These are phyloP conservation scores for Dothiorella sarmentorum DNA, from an alignment of 2,329 filamentous ascomycete genomes.

Conservation along the genomic window DNA sequence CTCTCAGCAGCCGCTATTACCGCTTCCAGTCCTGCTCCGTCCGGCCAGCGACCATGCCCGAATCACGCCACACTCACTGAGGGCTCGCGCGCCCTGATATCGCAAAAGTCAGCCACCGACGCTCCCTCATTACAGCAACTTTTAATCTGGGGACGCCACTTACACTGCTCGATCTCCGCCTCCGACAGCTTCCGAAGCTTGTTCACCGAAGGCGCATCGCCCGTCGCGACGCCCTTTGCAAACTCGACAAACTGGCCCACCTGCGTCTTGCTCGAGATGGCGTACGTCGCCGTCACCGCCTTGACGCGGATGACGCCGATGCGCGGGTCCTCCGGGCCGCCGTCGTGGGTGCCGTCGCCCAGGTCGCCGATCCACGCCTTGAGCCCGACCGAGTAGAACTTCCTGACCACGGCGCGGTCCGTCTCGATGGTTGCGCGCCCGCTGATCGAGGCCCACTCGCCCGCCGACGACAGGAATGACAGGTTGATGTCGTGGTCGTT, in stretches of 20 bases:
- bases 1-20: background rate
- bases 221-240: constrained; percentile 71
- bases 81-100: constrained; percentile 13
- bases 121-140: background rate
- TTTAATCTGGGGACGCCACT: background rate
- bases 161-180: constrained; percentile 53
- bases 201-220: constrained; percentile 68
- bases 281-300: constrained; percentile 69
- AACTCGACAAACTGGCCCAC: constrained; percentile 66
- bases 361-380: constrained; percentile 87
- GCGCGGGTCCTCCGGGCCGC: constrained; percentile 74
- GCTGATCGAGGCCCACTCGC: constrained; percentile 86
- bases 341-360: constrained; percentile 74
- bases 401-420: constrained; percentile 64
- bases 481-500: constrained; percentile 74
- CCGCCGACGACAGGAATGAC: constrained; percentile 70
- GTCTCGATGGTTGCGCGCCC: constrained; percentile 67
- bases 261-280: constrained; percentile 59
- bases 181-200: constrained; percentile 70
- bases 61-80: background rate
- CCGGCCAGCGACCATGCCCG: background rate
- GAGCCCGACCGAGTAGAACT: constrained; percentile 65
- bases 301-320: constrained; percentile 78
- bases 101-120: constrained; percentile 7
- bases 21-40: background rate